Conservation (phyloP, 2,329 filamentous ascomycete species). For the Neurospora sp. region DNA sequence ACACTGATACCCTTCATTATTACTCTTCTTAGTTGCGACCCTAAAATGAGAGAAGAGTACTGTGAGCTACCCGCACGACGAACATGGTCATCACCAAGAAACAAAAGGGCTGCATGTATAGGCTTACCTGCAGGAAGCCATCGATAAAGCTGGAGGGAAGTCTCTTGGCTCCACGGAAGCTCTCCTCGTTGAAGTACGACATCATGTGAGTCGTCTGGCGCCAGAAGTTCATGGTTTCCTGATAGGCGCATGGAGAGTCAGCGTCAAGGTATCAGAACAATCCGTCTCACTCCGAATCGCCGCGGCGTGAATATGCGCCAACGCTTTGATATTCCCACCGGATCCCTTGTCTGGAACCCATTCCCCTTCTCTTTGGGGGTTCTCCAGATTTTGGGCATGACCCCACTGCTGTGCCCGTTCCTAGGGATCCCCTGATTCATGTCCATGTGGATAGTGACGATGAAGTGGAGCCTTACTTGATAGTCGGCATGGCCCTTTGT, state of each 20-base stretch:
- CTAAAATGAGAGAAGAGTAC: constrained; percentile 6
- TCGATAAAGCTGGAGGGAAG: constrained; percentile 86
- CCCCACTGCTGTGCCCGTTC: background rate
- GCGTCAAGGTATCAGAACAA: background rate
- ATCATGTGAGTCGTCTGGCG: constrained; percentile 93
- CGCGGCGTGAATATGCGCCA: background rate
- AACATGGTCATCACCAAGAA: background rate
- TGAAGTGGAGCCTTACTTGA: constrained; percentile 52
- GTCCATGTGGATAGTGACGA: background rate
- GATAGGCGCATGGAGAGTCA: constrained; percentile 4
- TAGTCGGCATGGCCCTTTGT: constrained; percentile 89
- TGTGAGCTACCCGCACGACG: background rate
- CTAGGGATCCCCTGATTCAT: background rate
- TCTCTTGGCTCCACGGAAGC: constrained; percentile 62
- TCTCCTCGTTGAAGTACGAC: constrained; percentile 89
- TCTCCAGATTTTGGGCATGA: background rate
- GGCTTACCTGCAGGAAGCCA: constrained; percentile 82
- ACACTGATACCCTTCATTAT: constrained; percentile 9
- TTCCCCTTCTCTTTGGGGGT: background rate
- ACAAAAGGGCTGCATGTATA: background rate
- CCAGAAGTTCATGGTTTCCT: constrained; percentile 99
- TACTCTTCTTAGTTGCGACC: constrained; percentile 38
- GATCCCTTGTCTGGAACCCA: background rate
- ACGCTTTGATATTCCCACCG: background rate
- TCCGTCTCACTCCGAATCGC: background rate